Evolutionary conservation across 805 yeast genomes (phyloP), one percentile per base, ranked within the genome.

Genomic region (Blastobotrys americana): DNA sequence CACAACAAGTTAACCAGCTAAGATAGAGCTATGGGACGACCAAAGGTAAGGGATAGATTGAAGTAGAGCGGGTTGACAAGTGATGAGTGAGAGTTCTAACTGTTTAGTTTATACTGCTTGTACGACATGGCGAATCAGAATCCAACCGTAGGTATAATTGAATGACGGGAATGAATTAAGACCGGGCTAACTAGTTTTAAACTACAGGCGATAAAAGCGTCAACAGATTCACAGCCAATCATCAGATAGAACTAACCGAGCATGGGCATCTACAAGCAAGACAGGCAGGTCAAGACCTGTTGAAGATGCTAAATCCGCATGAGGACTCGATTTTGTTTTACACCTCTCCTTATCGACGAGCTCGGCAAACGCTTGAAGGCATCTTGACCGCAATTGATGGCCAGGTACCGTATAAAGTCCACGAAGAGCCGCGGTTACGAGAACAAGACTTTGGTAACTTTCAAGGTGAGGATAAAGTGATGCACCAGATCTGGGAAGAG

Each of bases 381-480:
- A 73, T 89, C 5, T 58, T 83, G 2, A 72, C 76, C 31, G 82
- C 81, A 1, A 71, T 78, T 49, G 66, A 65, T 4, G 65, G 59
- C 8, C 61, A 56, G 39, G 53, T 80, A 6, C 67, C 69, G 3
- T 81, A 77, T 54, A 69, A 73, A 33, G 76, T 83, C 2, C 73
- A 78, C 53, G 97, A 89, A 61, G 97, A 89, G 59, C 95, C 96
- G 9, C 67, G 96, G 44, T 77, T 89, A 76, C 71, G 97, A 50
- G 97, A 89, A 59, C 97, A 89, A 63, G 97, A 89, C 62, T 89
- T 89, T 59, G 97, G 97, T 17, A 88, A 88, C 60, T 88, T 87
- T 63, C 97, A 88, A 66, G 74, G 80, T 0, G 73, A 78, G 1
- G 61, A 64, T 37, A 79, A 77, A 44, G 84, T 78, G 52, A 88